phyloP scores from a whole-genome alignment of 2,329 filamentous ascomycete species.

The Dactylellina parvicollis region DNA sequence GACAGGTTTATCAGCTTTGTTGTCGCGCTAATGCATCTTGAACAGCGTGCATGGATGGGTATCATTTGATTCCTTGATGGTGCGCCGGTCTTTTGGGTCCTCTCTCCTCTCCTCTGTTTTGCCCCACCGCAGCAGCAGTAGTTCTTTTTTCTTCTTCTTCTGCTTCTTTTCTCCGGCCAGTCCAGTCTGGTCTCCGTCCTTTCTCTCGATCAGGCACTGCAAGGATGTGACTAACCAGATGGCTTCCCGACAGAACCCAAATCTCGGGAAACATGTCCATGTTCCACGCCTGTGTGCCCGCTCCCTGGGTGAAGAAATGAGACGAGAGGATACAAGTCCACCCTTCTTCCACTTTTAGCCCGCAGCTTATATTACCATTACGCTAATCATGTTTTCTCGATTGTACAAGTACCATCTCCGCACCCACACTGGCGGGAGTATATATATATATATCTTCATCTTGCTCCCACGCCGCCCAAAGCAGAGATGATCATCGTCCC shows the following conservation, averaged over 20 bases:
- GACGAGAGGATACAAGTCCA: neutral
- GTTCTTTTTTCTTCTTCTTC: slow-evolving; percentile 18
- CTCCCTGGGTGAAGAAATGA: slow-evolving; percentile 13
- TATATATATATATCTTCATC: slow-evolving; percentile 37
- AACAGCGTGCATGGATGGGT: slow-evolving; percentile 46
- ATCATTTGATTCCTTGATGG: slow-evolving; percentile 39
- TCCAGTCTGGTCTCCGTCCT: slow-evolving; percentile 25
- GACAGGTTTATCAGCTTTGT: slow-evolving; percentile 41
- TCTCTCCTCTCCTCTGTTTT: slow-evolving; percentile 29
- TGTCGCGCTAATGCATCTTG: slow-evolving; percentile 47
- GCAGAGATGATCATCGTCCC: slow-evolving; percentile 49
- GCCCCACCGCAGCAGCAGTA: slow-evolving; percentile 32
- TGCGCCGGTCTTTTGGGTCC: slow-evolving; percentile 43
- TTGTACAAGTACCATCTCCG: slow-evolving; percentile 4
- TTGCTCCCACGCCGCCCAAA: slow-evolving; percentile 49
- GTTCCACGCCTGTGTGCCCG: slow-evolving; percentile 2
- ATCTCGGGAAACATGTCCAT: slow-evolving; percentile 48
- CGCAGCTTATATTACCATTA: slow-evolving; percentile 22
- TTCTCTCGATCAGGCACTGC: slow-evolving; percentile 22
- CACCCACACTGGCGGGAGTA: slow-evolving; percentile 38
- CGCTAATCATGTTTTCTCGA: slow-evolving; percentile 19
- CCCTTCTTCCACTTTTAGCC: slow-evolving; percentile 1
- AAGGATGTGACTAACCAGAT: slow-evolving; percentile 33
- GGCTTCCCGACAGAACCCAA: slow-evolving; percentile 51
- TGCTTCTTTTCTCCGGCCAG: slow-evolving; percentile 11